Evolutionary conservation across 305 asterid genomes (phyloP).

Genomic region (Solanum hybrid): DNA sequence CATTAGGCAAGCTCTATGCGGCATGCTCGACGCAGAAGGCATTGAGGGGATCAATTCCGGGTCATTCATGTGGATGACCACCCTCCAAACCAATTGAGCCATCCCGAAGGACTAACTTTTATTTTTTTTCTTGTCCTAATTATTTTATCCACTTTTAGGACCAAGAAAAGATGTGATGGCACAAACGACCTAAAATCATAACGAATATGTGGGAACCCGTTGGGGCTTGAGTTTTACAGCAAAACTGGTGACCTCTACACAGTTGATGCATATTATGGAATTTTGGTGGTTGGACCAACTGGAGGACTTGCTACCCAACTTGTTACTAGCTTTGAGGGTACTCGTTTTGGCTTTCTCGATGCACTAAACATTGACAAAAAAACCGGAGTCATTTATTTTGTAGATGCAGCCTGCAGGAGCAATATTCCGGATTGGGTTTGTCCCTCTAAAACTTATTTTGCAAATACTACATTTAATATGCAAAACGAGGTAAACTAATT

Average conservation of each 20-base stretch:
- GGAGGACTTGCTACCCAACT: constrained; percentile 12
- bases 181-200: not conserved
- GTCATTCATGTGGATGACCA: not conserved
- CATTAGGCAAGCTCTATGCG: not conserved
- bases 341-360: not conserved
- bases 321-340: not conserved
- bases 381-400: not conserved
- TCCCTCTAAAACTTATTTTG: not conserved
- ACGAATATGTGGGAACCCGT: not conserved
- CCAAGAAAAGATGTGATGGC: constrained; percentile 8
- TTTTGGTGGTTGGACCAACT: not conserved
- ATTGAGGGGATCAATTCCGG: not conserved
- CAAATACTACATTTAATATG: not conserved
- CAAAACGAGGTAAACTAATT: not conserved
- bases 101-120: not conserved
- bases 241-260: not conserved
- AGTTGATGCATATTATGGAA: constrained; percentile 1
- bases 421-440: not conserved
- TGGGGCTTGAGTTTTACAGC: not conserved
- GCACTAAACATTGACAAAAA: not conserved
- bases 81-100: not conserved
- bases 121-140: not conserved
- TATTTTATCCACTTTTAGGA: not conserved
- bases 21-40: not conserved
- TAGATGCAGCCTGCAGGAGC: not conserved